These are phyloP conservation scores for Myrmaecium sp. DNA, from an alignment of 2,329 filamentous ascomycete genomes.

Conservation along the genomic window DNA sequence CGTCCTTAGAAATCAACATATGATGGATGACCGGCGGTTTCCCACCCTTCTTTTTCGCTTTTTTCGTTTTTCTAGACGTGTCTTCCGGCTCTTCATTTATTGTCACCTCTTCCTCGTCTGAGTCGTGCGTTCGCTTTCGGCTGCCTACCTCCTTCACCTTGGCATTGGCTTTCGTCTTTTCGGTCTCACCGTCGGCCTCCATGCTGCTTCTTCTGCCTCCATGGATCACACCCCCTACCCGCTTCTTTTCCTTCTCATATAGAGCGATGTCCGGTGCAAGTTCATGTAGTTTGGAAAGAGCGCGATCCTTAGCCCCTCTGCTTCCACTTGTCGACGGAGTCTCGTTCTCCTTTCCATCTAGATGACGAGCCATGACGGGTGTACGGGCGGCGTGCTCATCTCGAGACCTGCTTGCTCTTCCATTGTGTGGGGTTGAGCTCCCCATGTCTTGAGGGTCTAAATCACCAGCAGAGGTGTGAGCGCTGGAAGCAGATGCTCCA, in stretches of 20 bases:
- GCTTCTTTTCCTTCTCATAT: constrained; percentile 88
- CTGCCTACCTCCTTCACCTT: constrained; percentile 22
- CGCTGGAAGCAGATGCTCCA: constrained; percentile 9
- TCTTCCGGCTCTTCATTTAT: constrained; percentile 28
- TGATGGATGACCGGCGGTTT: constrained; percentile 52
- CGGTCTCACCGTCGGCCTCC: constrained; percentile 19
- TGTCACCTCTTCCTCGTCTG: constrained; percentile 18
- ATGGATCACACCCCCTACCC: constrained; percentile 48
- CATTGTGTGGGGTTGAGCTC: too few relatives aligned
- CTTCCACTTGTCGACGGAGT: constrained; percentile 62
- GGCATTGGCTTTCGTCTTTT: constrained; percentile 11
- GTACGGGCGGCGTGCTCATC: constrained; percentile 35
- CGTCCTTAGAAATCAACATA: constrained; percentile 70
- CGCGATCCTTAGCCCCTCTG: constrained; percentile 76
- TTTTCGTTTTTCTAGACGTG: constrained; percentile 44
- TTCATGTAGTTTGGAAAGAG: constrained; percentile 57
- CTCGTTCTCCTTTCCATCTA: constrained; percentile 59
- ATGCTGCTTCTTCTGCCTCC: constrained; percentile 26
- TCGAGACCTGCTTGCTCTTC: too few relatives aligned
- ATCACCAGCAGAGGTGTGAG: constrained; percentile 6
- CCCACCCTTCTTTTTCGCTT: constrained; percentile 32
- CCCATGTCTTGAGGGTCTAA: too few relatives aligned
- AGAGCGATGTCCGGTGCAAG: constrained; percentile 72
- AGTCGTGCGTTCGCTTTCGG: constrained; percentile 28
- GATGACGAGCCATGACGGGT: constrained; percentile 26